Evolutionary conservation across 2,329 filamentous ascomycete genomes (phyloP), one percentile per base, ranked within the genome.

Genomic region (Raffaelea deltoideospora): DNA sequence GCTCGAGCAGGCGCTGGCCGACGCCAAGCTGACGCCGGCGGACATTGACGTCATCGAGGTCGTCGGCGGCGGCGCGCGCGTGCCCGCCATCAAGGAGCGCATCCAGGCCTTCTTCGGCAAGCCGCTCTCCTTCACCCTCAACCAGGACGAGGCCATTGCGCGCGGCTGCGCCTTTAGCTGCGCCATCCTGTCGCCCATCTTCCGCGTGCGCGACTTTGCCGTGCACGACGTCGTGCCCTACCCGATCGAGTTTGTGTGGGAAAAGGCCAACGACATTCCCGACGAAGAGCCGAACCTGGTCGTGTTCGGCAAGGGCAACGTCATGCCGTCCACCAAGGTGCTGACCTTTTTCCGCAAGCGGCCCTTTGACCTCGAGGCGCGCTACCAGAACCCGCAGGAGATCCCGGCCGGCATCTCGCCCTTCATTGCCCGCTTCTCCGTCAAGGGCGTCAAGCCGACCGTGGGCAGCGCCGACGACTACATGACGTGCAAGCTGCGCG

Each of bases 401-500:
- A 76, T 98, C 9, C 90, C 90, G 15, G 86, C 87, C 52, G 92
- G 88, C 69, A 69, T 79, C 43, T 84, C 85, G 56, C 83, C 90
- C 33, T 96, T 88, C 82, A 95, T 98, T 48, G 90, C 90, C 39
- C 79, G 85, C 46, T 98, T 98, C 67, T 94, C 87, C 30, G 86
- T 98, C 58, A 98, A 98, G 74, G 83, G 82, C 32, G 88, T 98
- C 54, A 87, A 95, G 72, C 80, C 85, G 28, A 52, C 50, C 29
- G 39, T 45, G 34, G 85, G 93, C 54, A 73, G 78, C 47, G 87
- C 90, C 56, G 84, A 92, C 42, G 90, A 96, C 57, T 98, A 96
- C 60, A 96, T 98, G 88, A 92, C 96, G 53, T 98, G 90, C 79
- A 98, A 98, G 69, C 78, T 98, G 44, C 96, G 96, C 74, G 88